Evolutionary conservation across 2,329 filamentous ascomycete genomes (phyloP), one percentile per base, ranked within the genome.

Genomic region (Claviceps humidiphila): DNA sequence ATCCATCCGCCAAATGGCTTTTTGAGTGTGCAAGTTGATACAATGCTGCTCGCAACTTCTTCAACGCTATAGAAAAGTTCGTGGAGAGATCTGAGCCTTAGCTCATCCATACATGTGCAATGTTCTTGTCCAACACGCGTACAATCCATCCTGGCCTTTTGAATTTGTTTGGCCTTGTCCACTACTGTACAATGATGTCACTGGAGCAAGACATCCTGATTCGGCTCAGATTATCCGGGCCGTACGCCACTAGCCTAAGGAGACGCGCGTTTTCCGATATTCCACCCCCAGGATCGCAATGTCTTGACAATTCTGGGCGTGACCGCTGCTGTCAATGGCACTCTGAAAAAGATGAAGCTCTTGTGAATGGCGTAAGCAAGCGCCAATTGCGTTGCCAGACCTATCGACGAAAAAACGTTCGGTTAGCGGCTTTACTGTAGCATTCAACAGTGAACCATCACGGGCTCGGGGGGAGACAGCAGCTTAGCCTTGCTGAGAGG

Each of bases 351-450:
- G 62, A 98, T 96, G 68, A 97, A 89, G 60, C 87, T 94, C 72
- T 98, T 98, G 75, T 98, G 93, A 54, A 98, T 88, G 30, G 91
- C 91, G 64, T 98, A 98, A 13, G 93, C 93, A 48, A 98, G 77
- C 16, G 88, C 89, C 34, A 98, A 74, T 65, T 96, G 89, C 8
- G 93, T 97, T 50, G 75, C 80, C 38, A 84, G 67, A 59, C 80
- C 80, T 84, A 57, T 30, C 6, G 41, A 47, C 41, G n/a, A 26
- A 2, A 17, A 16, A 40, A 30, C 9, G n/a, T 11, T 13, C 22
- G 49, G 58, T 66, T 59, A 65, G 60, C 54, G 13, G 52, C 38
- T 37, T 34, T 38, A 26, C 16, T 38, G 20, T 11, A 26, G n/a
- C 20, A 5, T 7, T 13, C 16, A 39, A 24, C 26, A 24, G 38